These are phyloP conservation scores for Termitomyces heimii DNA, from an alignment of 768 basidiomycete genomes.

Conservation along the genomic window DNA sequence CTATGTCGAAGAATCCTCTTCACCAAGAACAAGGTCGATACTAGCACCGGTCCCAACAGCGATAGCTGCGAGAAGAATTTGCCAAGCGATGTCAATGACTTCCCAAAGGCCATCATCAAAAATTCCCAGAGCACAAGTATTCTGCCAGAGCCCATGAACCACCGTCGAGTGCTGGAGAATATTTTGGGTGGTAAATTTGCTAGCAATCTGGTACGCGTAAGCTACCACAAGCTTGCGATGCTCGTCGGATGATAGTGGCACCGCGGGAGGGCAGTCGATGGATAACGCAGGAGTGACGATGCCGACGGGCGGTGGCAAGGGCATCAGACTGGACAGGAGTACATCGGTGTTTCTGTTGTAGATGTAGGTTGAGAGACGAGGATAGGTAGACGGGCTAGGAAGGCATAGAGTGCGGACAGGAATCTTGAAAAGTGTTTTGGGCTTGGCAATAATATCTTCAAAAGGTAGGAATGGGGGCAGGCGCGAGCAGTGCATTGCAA, in stretches of 20 bases:
- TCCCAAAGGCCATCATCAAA: constrained; percentile 63
- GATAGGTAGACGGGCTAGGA: constrained; percentile 58
- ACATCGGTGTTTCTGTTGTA: constrained; percentile 53
- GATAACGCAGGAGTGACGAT: constrained; percentile 14
- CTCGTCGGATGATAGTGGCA: background rate
- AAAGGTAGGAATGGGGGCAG: constrained; percentile 46
- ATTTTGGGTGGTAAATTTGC: constrained; percentile 35
- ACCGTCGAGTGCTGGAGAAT: constrained; percentile 46
- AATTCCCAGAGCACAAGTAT: constrained; percentile 64
- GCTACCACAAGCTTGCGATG: constrained; percentile 9
- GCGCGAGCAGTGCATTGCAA: constrained; percentile 63
- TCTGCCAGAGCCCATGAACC: constrained; percentile 68
- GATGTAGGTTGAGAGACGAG: constrained; percentile 54
- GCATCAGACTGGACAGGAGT: constrained; percentile 49
- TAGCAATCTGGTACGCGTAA: constrained; percentile 29
- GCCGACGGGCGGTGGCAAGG: constrained; percentile 23
- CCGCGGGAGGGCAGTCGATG: background rate
- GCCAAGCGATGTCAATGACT: constrained; percentile 63
- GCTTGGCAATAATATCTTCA: constrained; percentile 16
- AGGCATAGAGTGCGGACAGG: constrained; percentile 62
- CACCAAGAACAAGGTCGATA: constrained; percentile 12
- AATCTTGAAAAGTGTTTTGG: constrained; percentile 24
- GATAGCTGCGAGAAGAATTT: constrained; percentile 56
- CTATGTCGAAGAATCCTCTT: background rate
- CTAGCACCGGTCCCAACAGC: constrained; percentile 40